A percentile compares a stretch with the other conserved stretches of the same genome.
phyloP scores from a whole-genome alignment of 2,329 filamentous ascomycete genomes.

The Diaporthe ilicicola region DNA sequence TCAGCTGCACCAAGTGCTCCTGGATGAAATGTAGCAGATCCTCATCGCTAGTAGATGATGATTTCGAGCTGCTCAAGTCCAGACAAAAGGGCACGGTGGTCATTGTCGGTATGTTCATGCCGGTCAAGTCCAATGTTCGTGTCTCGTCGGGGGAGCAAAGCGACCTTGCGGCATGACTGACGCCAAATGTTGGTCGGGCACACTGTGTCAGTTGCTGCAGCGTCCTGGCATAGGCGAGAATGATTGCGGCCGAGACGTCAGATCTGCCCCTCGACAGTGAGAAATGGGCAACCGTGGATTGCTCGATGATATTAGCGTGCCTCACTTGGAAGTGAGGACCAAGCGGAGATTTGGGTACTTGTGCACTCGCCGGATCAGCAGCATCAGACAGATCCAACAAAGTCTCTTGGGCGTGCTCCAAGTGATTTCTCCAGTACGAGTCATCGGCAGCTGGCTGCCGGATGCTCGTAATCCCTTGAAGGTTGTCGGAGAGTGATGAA shows the following conservation, averaged over 20 bases:
- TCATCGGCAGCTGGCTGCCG: not conserved
- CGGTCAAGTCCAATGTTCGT: conserved; percentile 31
- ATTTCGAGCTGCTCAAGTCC: not conserved
- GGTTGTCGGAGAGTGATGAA: not conserved
- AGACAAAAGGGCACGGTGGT: conserved; percentile 17
- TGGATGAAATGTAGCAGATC: conserved; percentile 24
- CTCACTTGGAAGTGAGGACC: conserved; percentile 34
- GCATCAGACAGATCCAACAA: not conserved
- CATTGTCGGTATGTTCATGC: conserved; percentile 11
- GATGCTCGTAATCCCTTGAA: not conserved
- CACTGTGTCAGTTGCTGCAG: conserved; percentile 22
- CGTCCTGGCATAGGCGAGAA: conserved; percentile 31
- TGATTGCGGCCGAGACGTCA: conserved; percentile 25
- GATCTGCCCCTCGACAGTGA: not conserved
- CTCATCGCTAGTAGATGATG: not conserved
- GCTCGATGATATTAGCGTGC: conserved; percentile 9
- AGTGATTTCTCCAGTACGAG: conserved; percentile 10
- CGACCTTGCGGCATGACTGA: conserved; percentile 33
- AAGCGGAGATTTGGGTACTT: conserved; percentile 12
- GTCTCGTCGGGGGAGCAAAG: conserved; percentile 28
- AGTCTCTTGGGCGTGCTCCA: conserved; percentile 2
- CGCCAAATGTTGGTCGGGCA: conserved; percentile 32
- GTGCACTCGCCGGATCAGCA: not conserved
- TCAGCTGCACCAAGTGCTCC: conserved; percentile 32
- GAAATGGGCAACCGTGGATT: conserved; percentile 10